These are phyloP conservation scores for Neurospora terricola DNA, from an alignment of 495 filamentous ascomycete genomes.

Conservation along the genomic window DNA sequence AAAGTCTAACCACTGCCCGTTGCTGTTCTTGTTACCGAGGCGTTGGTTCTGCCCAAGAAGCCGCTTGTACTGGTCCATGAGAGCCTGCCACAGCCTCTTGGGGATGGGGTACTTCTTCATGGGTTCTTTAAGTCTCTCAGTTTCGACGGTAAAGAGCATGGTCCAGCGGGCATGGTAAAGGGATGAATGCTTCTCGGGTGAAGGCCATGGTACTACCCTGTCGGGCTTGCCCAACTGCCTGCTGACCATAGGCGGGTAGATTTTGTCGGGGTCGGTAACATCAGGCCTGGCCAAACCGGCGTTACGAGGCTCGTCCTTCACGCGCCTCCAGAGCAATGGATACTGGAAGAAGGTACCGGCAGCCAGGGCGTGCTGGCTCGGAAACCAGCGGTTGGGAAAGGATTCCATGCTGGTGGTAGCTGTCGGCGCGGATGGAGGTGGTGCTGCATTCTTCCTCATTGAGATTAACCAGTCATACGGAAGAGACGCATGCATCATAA, in stretches of 20 bases:
- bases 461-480: neutral
- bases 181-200: neutral
- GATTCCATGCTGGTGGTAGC: neutral
- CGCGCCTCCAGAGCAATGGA: neutral
- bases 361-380: neutral
- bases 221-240: neutral
- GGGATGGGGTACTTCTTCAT: neutral
- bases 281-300: neutral
- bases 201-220: neutral
- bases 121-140: neutral
- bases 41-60: neutral
- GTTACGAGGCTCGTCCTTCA: neutral
- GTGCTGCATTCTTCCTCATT: neutral
- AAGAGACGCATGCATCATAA: neutral
- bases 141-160: neutral
- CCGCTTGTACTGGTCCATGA: neutral
- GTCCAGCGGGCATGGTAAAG: neutral
- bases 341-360: neutral
- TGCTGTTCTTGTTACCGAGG: neutral
- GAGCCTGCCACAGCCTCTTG: neutral
- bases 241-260: neutral
- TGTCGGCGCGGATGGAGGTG: neutral
- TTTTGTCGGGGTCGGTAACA: neutral
- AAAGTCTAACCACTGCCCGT: neutral
- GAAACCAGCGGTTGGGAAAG: neutral